Evolutionary conservation across 768 basidiomycete genomes (phyloP).

Genomic region (Mycena polygramma): DNA sequence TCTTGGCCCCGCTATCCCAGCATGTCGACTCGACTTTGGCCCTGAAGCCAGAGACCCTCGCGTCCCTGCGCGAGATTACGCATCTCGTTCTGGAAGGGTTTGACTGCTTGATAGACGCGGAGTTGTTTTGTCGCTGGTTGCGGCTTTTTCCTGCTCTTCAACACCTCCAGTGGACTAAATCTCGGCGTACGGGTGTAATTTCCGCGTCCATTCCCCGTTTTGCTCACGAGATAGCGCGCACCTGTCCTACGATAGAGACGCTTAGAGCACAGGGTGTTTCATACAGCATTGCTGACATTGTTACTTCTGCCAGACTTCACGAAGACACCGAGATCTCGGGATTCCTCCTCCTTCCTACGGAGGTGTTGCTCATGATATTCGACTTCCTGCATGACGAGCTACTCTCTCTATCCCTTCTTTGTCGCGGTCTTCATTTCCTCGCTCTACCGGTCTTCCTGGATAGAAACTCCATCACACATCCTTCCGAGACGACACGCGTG

Average conservation of each 20-base stretch:
- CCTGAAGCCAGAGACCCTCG: background rate
- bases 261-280: background rate
- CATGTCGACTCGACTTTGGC: conserved; percentile 17
- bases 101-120: background rate
- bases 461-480: background rate
- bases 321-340: background rate
- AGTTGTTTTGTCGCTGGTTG: conserved; percentile 13
- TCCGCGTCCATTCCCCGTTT: background rate
- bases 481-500: background rate
- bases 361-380: conserved; percentile 17
- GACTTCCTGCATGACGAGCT: conserved; percentile 6
- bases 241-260: conserved; percentile 12
- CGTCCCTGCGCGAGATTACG: conserved; percentile 11
- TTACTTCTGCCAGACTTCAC: background rate
- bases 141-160: conserved; percentile 15
- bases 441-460: conserved; percentile 19
- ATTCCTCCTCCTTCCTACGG: conserved; percentile 14
- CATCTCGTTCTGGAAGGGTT: conserved; percentile 19
- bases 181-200: too few species aligned
- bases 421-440: conserved; percentile 23
- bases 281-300: background rate
- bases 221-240: conserved; percentile 16
- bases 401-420: conserved; percentile 13
- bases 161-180: conserved; percentile 2
- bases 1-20: background rate